phyloP scores from a whole-genome alignment of 2,329 filamentous ascomycete genomes.

The Aspergillus sp. region DNA sequence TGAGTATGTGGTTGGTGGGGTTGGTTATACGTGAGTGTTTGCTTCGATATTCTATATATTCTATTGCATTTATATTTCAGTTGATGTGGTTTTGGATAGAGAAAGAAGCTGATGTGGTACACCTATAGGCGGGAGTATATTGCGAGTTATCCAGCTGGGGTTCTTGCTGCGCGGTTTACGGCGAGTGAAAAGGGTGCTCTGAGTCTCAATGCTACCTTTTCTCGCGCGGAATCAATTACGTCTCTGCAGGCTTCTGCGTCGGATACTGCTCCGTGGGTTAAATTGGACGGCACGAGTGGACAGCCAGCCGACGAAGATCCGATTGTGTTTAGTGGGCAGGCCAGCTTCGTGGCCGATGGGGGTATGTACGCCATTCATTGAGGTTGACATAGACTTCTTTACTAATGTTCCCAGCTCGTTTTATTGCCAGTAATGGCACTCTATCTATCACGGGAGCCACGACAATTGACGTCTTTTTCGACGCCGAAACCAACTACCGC shows the following conservation, averaged over 20 bases:
- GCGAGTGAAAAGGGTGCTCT: constrained; percentile 1
- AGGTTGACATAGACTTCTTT: not conserved
- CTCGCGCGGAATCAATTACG: not conserved
- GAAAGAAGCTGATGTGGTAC: too few species aligned
- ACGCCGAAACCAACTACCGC: constrained; percentile 6
- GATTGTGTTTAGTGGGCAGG: constrained; percentile 5
- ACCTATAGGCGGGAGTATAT: constrained; percentile 14
- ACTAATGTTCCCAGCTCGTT: not conserved
- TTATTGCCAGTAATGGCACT: not conserved
- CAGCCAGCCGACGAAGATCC: constrained; percentile 4
- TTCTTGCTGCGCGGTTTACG: constrained; percentile 5
- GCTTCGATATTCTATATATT: too few species aligned
- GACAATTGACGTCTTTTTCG: constrained; percentile 3
- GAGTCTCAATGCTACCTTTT: constrained; percentile 3
- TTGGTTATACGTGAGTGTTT: constrained; percentile 5
- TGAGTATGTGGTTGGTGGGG: constrained; percentile 3
- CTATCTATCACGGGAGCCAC: not conserved
- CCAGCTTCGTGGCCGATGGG: not conserved
- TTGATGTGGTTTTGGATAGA: too few species aligned
- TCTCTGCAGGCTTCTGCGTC: not conserved
- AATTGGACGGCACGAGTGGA: constrained; percentile 3
- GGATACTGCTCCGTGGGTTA: not conserved
- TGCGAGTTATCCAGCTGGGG: constrained; percentile 12
- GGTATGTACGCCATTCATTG: not conserved
- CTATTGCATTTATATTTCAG: too few species aligned